Base-by-base conservation (phyloP, 805 yeast genomes). In the Candida endomychidarum region DNA sequence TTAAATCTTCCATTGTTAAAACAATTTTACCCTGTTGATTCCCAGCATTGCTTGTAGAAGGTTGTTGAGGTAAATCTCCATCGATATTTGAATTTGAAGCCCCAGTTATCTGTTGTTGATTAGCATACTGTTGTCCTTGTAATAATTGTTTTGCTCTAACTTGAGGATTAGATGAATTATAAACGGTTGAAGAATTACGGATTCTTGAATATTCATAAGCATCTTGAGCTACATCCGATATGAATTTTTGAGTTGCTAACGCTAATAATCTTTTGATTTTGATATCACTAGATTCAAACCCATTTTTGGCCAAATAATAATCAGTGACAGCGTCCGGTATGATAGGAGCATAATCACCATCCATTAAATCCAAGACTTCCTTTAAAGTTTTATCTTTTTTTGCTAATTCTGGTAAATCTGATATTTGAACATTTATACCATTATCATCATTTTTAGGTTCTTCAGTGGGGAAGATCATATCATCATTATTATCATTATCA, bases 311-410 rank as follows among this genome's bases (percentile, higher is more conserved):
- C 38, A 91, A 65, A 54, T 91, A 93, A 58, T 89, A 93, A 56
- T 91, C 97, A 0, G 96, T 86, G 8, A 93, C 97, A 0, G 95
- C 90, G 58, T 93, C 98, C 0, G 99, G 99, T 28, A 93, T 93
- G 23, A 91, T 83, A 2, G 99, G 99, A 3, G 96, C 87, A 58
- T 83, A 88, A 43, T 89, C 96, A 2, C 65, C 71, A 49, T 88
- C 96, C 91, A 93, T 83, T 72, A 89, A 70, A 23, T 83, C 84
- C 20, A 93, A 69, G 24, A 93, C 81, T 51, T 93, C 98, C 51
- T 83, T 79, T 38, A 93, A 66, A 0, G 93, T 81, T 53, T 85
- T 86, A 55, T 88, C 96, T 51, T 84, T 83, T 49, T 88, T 72
- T 1, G 88, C 76, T 36, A 83, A 68, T 40, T 81, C 87, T 0